Evolutionary conservation across 2,329 filamentous ascomycete genomes (phyloP), one percentile per base, ranked within the genome.

Genomic region (Cladosporium sp.): DNA sequence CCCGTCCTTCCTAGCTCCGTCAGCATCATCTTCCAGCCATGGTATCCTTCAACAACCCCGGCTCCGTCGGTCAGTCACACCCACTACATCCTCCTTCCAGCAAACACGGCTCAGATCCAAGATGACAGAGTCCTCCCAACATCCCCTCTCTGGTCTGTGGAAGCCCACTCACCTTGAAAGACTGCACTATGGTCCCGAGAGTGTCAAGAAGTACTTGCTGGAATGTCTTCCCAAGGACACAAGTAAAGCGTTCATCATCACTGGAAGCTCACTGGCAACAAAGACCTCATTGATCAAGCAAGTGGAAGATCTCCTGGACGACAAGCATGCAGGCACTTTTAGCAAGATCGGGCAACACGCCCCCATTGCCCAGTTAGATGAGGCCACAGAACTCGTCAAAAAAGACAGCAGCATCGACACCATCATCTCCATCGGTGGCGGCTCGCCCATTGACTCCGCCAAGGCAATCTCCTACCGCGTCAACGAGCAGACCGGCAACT

Each of bases 211-310:
- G 11, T 77, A 86, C 68, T 75, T 86, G 2, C 66, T 82, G 14
- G 75, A 78, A 23, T 78, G 76, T 60, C 78, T 86, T 0, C 83
- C 79, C 0, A 77, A 66, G 12, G 70, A 75, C 3, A 72, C 71
- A 3, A 85, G 83, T 61, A 85, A 85, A 75, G 85, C 84, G 1
- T 86, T 86, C 75, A 84, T 87, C 70, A 81, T 87, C 53, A 86
- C 85, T 0, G 84, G 84, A 28, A 78, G 74, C 50, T 86, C 84
- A 0, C 78, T 87, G 7, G 82, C 83, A 7, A 83, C 74, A 50
- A 86, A 85, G 69, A 86, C 85, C 0, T 76, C 79, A 0, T 76
- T 87, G 8, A 80, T 87, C 67, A 79, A 80, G 64, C 76, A 83
- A 58, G 79, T 86, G 18, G 83, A 86, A 74, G 68, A 78, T 12